A percentile compares a stretch with the other conserved stretches of the same genome.
Conservation (phyloP, 768 basidiomycete genomes). For the Mycena chlorophos region DNA sequence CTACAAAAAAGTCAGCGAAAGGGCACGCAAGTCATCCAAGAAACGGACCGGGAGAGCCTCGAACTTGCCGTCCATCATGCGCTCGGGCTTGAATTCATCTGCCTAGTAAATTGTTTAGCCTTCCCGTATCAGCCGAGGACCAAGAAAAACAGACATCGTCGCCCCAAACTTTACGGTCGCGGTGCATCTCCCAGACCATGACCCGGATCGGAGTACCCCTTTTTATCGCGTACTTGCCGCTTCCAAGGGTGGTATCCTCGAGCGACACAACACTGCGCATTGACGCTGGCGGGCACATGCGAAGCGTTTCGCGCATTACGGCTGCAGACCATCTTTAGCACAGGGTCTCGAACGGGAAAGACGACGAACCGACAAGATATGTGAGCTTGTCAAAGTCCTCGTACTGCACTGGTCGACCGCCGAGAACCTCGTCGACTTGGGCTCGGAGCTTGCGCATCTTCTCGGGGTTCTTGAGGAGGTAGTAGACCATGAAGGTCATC, state of each 20-base stretch:
- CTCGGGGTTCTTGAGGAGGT: slow-evolving; percentile 45
- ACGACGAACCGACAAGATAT: slow-evolving; percentile 43
- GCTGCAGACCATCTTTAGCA: slow-evolving; percentile 31
- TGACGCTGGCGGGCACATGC: slow-evolving; percentile 41
- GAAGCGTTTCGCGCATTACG: slow-evolving; percentile 40
- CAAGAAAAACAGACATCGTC: slow-evolving; percentile 49
- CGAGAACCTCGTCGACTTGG: slow-evolving; percentile 49
- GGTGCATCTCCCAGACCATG: slow-evolving; percentile 32
- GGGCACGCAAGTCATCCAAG: too few species aligned
- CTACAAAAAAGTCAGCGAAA: too few species aligned
- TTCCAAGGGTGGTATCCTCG: slow-evolving; percentile 39
- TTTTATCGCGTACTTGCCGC: slow-evolving; percentile 43
- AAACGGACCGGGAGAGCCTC: slow-evolving; percentile 39
- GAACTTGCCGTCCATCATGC: slow-evolving; percentile 52
- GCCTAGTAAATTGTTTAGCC: slow-evolving; percentile 27
- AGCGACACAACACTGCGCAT: slow-evolving; percentile 33
- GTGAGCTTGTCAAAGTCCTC: slow-evolving; percentile 44
- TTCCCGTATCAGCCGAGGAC: too few species aligned
- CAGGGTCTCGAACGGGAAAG: too few species aligned
- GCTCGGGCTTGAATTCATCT: slow-evolving; percentile 45
- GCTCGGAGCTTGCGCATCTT: slow-evolving; percentile 45
- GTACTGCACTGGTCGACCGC: slow-evolving; percentile 37
- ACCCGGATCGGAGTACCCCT: slow-evolving; percentile 32
- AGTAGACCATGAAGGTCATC: slow-evolving; percentile 45
- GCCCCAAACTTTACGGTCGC: slow-evolving; percentile 48